These are phyloP conservation scores for Macrophomina pseudophaseolina DNA, from an alignment of 2,329 filamentous ascomycete species.

Conservation along the genomic window DNA sequence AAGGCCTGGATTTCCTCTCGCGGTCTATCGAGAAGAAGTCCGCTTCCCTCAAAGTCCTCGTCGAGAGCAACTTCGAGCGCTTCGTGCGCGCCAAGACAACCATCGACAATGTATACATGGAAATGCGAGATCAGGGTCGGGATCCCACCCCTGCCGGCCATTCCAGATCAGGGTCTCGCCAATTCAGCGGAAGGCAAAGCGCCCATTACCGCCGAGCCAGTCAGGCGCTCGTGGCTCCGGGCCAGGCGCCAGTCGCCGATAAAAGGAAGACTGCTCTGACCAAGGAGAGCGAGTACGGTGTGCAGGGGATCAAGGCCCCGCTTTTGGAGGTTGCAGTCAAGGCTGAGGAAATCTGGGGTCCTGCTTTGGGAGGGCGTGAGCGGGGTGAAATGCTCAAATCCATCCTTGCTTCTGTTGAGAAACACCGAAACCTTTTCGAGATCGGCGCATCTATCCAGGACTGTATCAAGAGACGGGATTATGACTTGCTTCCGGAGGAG, in stretches of 20 bases:
- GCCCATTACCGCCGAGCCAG: constrained; percentile 60
- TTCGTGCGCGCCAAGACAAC: constrained; percentile 97
- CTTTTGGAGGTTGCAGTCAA: constrained; percentile 90
- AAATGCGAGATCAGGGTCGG: constrained; percentile 81
- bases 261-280: constrained; percentile 86
- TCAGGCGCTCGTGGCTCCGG: constrained; percentile 38
- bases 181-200: constrained; percentile 44
- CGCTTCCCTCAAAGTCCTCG: constrained; percentile 91
- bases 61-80: constrained; percentile 97
- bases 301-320: constrained; percentile 74
- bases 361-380: constrained; percentile 86
- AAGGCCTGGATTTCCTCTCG: constrained; percentile 84
- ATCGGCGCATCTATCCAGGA: constrained; percentile 78
- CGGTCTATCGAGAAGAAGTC: constrained; percentile 97
- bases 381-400: constrained; percentile 86
- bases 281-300: constrained; percentile 72
- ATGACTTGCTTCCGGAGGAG: constrained; percentile 84
- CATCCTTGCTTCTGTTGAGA: constrained; percentile 75
- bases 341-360: constrained; percentile 97
- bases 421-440: constrained; percentile 81
- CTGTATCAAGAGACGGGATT: constrained; percentile 88
- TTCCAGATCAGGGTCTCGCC: constrained; percentile 64
- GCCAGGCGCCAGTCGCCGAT: constrained; percentile 49
- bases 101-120: constrained; percentile 97
- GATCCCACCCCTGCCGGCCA: constrained; percentile 44